Conservation (phyloP, 202 grass and related monocot genomes). For the Cymbopogon flexuosus region DNA sequence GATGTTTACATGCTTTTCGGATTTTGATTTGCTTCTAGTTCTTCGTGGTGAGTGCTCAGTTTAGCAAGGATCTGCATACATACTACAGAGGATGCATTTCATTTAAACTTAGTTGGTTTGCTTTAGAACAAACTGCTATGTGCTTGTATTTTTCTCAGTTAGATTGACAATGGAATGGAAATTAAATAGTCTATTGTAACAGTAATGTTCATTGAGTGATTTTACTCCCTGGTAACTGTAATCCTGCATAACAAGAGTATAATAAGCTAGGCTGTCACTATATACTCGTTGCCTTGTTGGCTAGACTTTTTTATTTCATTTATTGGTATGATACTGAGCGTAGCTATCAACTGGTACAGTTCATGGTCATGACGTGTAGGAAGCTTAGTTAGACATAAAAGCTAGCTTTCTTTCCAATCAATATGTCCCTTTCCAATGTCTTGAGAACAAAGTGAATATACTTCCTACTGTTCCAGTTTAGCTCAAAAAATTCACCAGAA, state of each 20-base stretch:
- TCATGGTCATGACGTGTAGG: not conserved
- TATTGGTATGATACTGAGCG: not conserved
- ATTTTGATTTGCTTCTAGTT: not conserved
- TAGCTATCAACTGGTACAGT: not conserved
- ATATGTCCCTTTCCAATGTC: not conserved
- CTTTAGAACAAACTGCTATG: not conserved
- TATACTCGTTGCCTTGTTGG: not conserved
- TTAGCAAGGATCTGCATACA: not conserved
- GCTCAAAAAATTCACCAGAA: not conserved
- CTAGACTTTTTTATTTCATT: not conserved
- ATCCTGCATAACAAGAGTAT: not conserved
- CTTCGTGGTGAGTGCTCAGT: not conserved
- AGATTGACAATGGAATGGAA: not conserved
- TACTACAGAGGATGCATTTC: not conserved
- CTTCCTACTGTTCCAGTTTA: slow-evolving; percentile 4
- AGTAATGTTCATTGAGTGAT: not conserved
- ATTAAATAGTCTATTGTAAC: not conserved
- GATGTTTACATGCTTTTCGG: not conserved
- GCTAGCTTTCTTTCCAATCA: not conserved
- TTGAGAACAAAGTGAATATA: not conserved
- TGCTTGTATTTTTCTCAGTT: not conserved
- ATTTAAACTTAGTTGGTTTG: not conserved
- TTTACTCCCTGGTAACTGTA: not conserved
- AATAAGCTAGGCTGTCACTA: not conserved
- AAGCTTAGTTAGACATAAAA: slow-evolving; percentile 5